Percentiles rank a stretch among this genome's conserved stretches.
phyloP scores from a whole-genome alignment of 805 yeast species.

The Candida nitratophila region DNA sequence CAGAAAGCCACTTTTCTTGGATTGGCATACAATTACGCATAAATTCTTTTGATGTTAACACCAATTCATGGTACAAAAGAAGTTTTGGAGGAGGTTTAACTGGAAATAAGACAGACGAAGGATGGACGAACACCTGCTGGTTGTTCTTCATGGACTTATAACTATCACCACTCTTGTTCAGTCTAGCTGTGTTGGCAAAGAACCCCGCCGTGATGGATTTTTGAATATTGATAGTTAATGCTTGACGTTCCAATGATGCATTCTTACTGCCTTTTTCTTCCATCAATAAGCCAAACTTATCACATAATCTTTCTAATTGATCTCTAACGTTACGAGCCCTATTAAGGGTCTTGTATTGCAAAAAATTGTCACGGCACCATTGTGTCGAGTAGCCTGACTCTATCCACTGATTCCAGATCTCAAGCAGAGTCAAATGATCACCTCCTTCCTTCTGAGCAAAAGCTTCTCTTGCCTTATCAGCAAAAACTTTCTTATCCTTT shows the following conservation, averaged over 20 bases:
- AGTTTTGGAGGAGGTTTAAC: constrained; percentile 67
- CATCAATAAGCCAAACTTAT: constrained; percentile 38
- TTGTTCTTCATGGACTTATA: constrained; percentile 61
- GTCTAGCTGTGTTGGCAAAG: constrained; percentile 57
- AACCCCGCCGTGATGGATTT: constrained; percentile 61
- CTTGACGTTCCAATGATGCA: constrained; percentile 22
- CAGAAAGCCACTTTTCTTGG: constrained; percentile 64
- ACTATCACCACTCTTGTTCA: constrained; percentile 58
- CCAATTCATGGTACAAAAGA: constrained; percentile 75
- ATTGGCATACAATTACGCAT: constrained; percentile 76
- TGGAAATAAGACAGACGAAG: constrained; percentile 65
- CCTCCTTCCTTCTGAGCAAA: constrained; percentile 51
- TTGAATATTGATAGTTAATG: constrained; percentile 30
- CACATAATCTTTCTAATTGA: constrained; percentile 60
- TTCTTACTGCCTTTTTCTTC: constrained; percentile 12
- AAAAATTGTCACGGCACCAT: constrained; percentile 83
- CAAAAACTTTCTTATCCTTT: constrained; percentile 55
- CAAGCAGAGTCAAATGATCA: constrained; percentile 72
- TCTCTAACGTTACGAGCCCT: constrained; percentile 64
- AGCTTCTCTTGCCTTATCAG: constrained; percentile 53
- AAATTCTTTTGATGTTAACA: constrained; percentile 80
- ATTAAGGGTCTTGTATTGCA: constrained; percentile 67
- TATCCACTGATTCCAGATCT: constrained; percentile 73
- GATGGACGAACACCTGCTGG: constrained; percentile 76
- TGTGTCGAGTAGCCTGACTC: constrained; percentile 56